phyloP scores from a whole-genome alignment of 192 early-diverging fungal species.

The Obelidium mucronatum region DNA sequence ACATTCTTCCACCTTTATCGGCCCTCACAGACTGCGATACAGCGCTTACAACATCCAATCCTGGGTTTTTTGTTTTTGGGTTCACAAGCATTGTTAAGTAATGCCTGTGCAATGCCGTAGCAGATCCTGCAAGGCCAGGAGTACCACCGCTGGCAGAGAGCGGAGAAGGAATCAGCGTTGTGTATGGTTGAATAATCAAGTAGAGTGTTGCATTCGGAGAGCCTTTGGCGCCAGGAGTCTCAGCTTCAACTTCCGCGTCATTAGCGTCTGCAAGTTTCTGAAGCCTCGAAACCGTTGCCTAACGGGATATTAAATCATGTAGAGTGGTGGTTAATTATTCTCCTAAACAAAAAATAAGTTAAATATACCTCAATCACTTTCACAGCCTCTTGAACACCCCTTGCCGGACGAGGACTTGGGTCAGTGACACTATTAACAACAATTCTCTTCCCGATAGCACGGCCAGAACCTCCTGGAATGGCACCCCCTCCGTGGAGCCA shows the following conservation, averaged over 20 bases:
- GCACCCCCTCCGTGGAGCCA: constrained; percentile 42
- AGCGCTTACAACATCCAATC: constrained; percentile 27
- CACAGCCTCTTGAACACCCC: constrained; percentile 41
- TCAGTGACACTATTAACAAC: constrained; percentile 51
- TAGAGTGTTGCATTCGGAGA: constrained; percentile 38
- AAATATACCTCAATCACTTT: constrained; percentile 40
- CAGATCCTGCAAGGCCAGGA: constrained; percentile 36
- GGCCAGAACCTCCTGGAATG: constrained; percentile 35
- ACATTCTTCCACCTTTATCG: constrained; percentile 21
- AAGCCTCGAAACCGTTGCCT: constrained; percentile 46
- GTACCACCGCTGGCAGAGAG: constrained; percentile 13
- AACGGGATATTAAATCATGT: neutral
- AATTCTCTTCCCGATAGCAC: constrained; percentile 41
- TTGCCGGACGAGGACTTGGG: constrained; percentile 36
- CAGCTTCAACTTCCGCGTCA: neutral
- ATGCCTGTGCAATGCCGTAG: constrained; percentile 30
- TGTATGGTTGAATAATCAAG: constrained; percentile 53
- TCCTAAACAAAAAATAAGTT: neutral
- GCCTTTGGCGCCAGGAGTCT: neutral
- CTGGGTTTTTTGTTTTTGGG: constrained; percentile 14
- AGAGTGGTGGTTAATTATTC: neutral
- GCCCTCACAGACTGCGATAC: constrained; percentile 26
- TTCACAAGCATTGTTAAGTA: constrained; percentile 24
- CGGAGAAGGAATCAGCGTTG: constrained; percentile 27
- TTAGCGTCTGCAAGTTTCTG: constrained; percentile 43